Conservation (phyloP, 139 green algal genomes). For the Raphidocelis subcapitata region DNA sequence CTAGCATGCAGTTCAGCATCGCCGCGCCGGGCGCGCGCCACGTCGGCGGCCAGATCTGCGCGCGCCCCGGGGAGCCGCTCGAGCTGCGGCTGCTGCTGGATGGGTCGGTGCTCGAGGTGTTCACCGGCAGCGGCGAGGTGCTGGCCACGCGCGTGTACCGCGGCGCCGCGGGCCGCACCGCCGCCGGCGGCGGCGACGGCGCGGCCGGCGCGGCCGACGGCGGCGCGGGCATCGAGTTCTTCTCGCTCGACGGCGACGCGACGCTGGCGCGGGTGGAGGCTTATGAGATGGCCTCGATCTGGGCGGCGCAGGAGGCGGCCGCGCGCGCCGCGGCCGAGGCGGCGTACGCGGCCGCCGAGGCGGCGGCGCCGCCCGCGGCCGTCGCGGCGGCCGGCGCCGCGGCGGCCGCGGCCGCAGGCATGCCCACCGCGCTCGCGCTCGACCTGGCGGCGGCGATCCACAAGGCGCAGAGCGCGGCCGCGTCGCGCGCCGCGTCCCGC, state of each 20-base stretch:
- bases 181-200: conserved; percentile 42
- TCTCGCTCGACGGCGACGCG: conserved; percentile 58
- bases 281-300: conserved; percentile 55
- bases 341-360: not conserved
- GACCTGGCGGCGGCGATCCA: conserved; percentile 1
- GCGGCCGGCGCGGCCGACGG: conserved; percentile 30
- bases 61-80: conserved; percentile 39
- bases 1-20: conserved; percentile 59
- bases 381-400: not conserved
- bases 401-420: not conserved
- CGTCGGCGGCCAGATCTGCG: conserved; percentile 58
- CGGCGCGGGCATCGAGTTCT: conserved; percentile 66
- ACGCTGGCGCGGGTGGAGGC: conserved; percentile 32
- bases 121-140: conserved; percentile 51
- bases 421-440: not conserved
- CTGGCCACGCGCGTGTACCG: conserved; percentile 82
- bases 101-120: conserved; percentile 66
- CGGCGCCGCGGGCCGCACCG: conserved; percentile 40
- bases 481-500: not conserved
- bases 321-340: not conserved
- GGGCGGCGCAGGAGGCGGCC: conserved; percentile 3
- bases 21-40: conserved; percentile 40
- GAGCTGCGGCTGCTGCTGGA: conserved; percentile 78
- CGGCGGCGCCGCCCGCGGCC: not conserved
- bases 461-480: not conserved